Conservation (phyloP, 2,329 filamentous ascomycete species). For the Fusarium sp. region DNA sequence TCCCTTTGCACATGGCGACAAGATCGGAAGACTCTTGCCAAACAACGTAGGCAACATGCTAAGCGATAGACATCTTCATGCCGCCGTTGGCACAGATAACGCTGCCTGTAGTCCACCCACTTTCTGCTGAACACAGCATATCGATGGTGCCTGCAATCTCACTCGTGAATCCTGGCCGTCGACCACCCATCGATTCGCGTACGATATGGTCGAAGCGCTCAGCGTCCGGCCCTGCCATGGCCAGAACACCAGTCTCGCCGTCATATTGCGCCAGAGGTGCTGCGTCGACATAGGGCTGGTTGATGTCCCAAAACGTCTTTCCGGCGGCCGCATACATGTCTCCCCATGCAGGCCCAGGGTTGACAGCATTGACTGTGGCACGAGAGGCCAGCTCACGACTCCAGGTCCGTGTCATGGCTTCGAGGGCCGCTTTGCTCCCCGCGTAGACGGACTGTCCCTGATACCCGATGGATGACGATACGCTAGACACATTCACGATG, state of each 20-base stretch:
- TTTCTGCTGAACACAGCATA: slow-evolving; percentile 76
- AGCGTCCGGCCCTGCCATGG: slow-evolving; percentile 47
- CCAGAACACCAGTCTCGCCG: slow-evolving; percentile 48
- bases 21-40: not conserved
- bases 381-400: slow-evolving; percentile 66
- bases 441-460: slow-evolving; percentile 68
- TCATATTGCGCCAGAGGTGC: slow-evolving; percentile 52
- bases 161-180: slow-evolving; percentile 50
- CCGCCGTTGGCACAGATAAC: slow-evolving; percentile 78
- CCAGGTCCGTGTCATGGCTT: slow-evolving; percentile 71
- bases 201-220: slow-evolving; percentile 51
- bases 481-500: slow-evolving; percentile 69
- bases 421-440: slow-evolving; percentile 68
- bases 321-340: slow-evolving; percentile 62
- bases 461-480: slow-evolving; percentile 66
- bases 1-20: not conserved
- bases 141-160: slow-evolving; percentile 78
- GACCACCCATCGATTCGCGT: slow-evolving; percentile 49
- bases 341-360: slow-evolving; percentile 67
- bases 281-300: slow-evolving; percentile 54
- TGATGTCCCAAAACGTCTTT: slow-evolving; percentile 52
- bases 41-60: slow-evolving; percentile 1
- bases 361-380: slow-evolving; percentile 68
- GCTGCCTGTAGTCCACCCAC: slow-evolving; percentile 77
- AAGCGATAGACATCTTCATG: slow-evolving; percentile 55